phyloP scores from a whole-genome alignment of 768 basidiomycete genomes.

The Austroboletus eburneus region DNA sequence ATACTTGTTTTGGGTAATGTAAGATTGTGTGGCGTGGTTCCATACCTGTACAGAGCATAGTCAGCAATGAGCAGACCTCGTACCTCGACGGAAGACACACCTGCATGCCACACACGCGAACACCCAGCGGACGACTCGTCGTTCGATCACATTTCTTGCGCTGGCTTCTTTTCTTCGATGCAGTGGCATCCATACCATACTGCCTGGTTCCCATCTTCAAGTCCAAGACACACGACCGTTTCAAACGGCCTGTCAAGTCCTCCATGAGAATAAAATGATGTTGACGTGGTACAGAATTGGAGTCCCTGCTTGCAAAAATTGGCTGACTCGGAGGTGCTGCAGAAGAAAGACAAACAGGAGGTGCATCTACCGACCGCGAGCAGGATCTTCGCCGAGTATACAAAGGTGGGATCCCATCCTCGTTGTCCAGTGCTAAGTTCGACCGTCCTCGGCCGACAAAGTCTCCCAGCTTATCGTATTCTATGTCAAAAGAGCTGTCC shows the following conservation, averaged over 20 bases:
- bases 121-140: slow-evolving; percentile 86
- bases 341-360: slow-evolving; percentile 23
- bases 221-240: slow-evolving; percentile 92
- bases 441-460: slow-evolving; percentile 16
- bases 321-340: slow-evolving; percentile 25
- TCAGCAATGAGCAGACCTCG: slow-evolving; percentile 2
- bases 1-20: slow-evolving; percentile 95
- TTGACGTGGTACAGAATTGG: slow-evolving; percentile 68
- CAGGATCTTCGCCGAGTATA: slow-evolving; percentile 40
- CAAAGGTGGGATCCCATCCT: slow-evolving; percentile 21
- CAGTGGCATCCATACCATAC: slow-evolving; percentile 93
- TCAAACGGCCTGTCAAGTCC: slow-evolving; percentile 90
- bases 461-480: slow-evolving; percentile 29
- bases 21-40: slow-evolving; percentile 80
- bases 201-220: slow-evolving; percentile 99
- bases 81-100: slow-evolving; percentile 43
- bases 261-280: slow-evolving; percentile 99
- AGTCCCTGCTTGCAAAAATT: slow-evolving; percentile 35
- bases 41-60: slow-evolving; percentile 62
- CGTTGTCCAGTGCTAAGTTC: slow-evolving; percentile 16
- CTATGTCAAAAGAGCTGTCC: slow-evolving; percentile 42
- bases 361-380: slow-evolving; percentile 35
- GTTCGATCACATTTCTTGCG: slow-evolving; percentile 97
- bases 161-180: slow-evolving; percentile 95
- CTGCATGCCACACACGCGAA: slow-evolving; percentile 98